Evolutionary conservation across 257 asterid genomes (phyloP), one percentile per base, ranked within the genome.

Genomic region (Craterostigma plantagineum): DNA sequence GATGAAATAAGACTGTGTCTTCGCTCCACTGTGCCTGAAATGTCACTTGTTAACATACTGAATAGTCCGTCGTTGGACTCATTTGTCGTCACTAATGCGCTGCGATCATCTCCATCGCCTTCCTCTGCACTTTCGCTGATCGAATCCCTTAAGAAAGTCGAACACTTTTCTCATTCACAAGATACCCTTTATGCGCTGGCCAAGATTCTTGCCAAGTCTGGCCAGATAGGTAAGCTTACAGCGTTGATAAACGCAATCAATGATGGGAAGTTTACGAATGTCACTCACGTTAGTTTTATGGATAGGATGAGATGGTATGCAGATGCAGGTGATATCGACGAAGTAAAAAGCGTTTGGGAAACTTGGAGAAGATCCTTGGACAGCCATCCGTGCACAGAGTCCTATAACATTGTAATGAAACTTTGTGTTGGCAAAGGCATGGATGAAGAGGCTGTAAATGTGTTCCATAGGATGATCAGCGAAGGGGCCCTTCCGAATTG

Each of bases 401-500:
- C 95, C 13, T 87, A 79, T 55, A 87, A 82, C 46, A 61, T 87
- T 43, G 68, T 87, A 8, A 76, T 87, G 86, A 65, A 67, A 18
- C 86, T 82, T 50, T 61, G 34, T 50, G 83, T 68, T n/a, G 75
- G 72, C 35, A 68, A 63, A 54, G 86, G 84, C 33, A 58, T 52
- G 71, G 72, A 82, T 60, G 45, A 47, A 23, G 92, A 74, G 49
- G 92, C 93, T 2, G 77, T 77, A 49, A 62, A 50, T 45, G 56
- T 79, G 16, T 87, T 87, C 49, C 34, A 43, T 48, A 56, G 58
- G 53, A 64, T 82, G 69, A 58, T 79, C 35, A 78, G 68, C 53
- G 95, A 79, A 66, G 93, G 95, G 38, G 90, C 79, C 1, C 93
- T 82, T 61, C 98, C 92, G 2, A 87, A 87, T 70, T 66, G 76